Percentiles rank a stretch among this genome's conserved stretches.
Evolutionary conservation across 2,329 filamentous ascomycete species (phyloP).

Genomic region (Sporothrix variecibatus): DNA sequence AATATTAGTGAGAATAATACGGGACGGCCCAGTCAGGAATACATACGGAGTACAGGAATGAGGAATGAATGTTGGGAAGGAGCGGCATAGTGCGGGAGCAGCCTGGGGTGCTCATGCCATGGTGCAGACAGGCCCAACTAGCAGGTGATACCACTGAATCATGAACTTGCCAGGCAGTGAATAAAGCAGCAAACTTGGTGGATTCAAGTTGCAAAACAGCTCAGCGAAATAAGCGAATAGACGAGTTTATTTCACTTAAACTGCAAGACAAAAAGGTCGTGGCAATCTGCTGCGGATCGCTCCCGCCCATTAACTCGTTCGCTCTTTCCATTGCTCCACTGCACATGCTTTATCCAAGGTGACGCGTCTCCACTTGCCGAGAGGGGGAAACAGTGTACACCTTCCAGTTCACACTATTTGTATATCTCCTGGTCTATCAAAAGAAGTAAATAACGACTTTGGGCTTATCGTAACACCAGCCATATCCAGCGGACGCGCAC

Average conservation of each 20-base stretch:
- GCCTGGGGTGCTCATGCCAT: too few species aligned
- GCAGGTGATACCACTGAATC: background rate
- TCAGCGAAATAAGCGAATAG: too few species aligned
- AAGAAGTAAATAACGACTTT: constrained; percentile 5
- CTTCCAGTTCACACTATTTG: background rate
- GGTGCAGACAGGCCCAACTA: too few species aligned
- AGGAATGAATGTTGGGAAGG: background rate
- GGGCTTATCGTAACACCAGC: background rate
- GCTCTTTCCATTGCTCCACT: background rate
- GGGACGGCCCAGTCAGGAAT: background rate
- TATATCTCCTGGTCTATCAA: background rate
- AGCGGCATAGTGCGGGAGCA: background rate
- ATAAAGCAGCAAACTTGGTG: too few species aligned
- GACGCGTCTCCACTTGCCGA: background rate
- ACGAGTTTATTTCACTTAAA: too few species aligned
- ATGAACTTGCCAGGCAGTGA: background rate
- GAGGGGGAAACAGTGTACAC: background rate
- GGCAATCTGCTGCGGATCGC: background rate
- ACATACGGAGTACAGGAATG: background rate
- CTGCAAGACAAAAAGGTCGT: background rate
- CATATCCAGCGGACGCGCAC: background rate
- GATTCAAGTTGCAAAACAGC: too few species aligned
- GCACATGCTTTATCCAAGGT: background rate
- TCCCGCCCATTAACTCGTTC: background rate
- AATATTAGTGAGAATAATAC: background rate